These are phyloP conservation scores for Dioszegia aurantiaca DNA, from an alignment of 768 basidiomycete species.

Conservation along the genomic window DNA sequence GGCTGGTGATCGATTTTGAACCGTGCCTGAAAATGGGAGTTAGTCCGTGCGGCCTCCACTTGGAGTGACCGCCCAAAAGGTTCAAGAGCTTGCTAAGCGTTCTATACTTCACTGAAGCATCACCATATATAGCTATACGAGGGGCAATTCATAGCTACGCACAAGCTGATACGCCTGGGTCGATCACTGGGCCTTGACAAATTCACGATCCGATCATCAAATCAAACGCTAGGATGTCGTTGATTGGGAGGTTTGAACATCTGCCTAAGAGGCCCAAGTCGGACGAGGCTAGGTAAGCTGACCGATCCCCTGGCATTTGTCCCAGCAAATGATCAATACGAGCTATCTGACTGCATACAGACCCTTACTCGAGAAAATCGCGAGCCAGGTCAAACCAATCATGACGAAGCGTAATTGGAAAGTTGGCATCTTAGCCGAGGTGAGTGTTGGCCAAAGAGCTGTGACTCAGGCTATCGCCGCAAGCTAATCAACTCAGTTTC, in stretches of 20 bases:
- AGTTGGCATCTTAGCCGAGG: slow-evolving; percentile 51
- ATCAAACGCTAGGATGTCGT: slow-evolving; percentile 11
- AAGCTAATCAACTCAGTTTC: slow-evolving; percentile 25
- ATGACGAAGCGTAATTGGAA: slow-evolving; percentile 83
- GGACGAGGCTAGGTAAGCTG: slow-evolving; percentile 42
- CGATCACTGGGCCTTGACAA: too few species aligned
- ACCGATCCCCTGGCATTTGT: not conserved
- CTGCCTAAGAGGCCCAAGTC: slow-evolving; percentile 36
- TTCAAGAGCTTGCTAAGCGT: slow-evolving; percentile 8
- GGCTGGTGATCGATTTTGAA: not conserved
- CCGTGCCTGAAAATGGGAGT: not conserved
- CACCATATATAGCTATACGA: too few species aligned
- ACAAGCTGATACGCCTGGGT: too few species aligned
- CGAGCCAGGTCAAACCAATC: slow-evolving; percentile 77
- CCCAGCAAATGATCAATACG: too few species aligned
- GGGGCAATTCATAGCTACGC: too few species aligned
- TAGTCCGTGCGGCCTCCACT: slow-evolving; percentile 7
- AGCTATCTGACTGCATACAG: not conserved
- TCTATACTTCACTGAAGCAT: too few species aligned
- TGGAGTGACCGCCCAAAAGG: not conserved
- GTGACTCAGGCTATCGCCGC: too few species aligned
- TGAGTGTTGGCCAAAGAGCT: slow-evolving; percentile 18
- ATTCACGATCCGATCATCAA: not conserved
- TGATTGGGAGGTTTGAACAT: slow-evolving; percentile 42
- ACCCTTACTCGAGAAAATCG: slow-evolving; percentile 46